A percentile compares a stretch with the other conserved stretches of the same genome.
Conservation (phyloP, 495 filamentous ascomycete species). For the Penicillium daleae region DNA sequence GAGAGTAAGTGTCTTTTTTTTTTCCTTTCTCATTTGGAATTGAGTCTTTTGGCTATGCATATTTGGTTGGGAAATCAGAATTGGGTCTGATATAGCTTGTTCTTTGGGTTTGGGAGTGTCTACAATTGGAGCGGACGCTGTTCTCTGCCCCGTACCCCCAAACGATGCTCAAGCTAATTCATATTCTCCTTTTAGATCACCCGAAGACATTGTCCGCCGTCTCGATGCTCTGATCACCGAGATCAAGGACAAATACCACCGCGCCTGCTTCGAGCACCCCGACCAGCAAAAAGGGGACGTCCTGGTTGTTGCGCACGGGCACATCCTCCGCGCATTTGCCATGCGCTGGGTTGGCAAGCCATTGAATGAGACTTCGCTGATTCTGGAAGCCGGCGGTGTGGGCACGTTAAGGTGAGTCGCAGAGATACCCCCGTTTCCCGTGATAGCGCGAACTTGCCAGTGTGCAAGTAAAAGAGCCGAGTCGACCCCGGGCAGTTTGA, state of each 20-base stretch:
- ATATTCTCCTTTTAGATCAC: slow-evolving; percentile 46
- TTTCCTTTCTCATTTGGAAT: background rate
- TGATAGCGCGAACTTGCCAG: background rate
- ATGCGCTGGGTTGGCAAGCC: slow-evolving; percentile 82
- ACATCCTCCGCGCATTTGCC: slow-evolving; percentile 86
- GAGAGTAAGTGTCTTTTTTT: slow-evolving; percentile 53
- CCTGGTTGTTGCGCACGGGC: slow-evolving; percentile 78
- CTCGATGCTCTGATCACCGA: slow-evolving; percentile 76
- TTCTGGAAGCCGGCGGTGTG: slow-evolving; percentile 80
- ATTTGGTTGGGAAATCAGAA: background rate
- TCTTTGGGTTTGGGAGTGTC: slow-evolving; percentile 3
- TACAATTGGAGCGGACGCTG: background rate
- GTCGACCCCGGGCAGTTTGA: no score
- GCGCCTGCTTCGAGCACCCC: slow-evolving; percentile 40
- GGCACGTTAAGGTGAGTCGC: slow-evolving; percentile 69
- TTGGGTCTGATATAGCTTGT: slow-evolving; percentile 3
- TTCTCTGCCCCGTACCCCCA: background rate
- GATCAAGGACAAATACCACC: slow-evolving; percentile 64
- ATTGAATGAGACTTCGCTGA: slow-evolving; percentile 55
- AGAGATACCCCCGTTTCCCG: no score
- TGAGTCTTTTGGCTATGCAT: background rate
- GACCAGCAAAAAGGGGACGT: slow-evolving; percentile 61
- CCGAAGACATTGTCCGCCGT: slow-evolving; percentile 66
- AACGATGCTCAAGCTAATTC: slow-evolving; percentile 13
- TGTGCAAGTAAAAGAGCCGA: background rate